Percentiles rank a stretch among this genome's conserved stretches.
These are phyloP conservation scores for Lepidopterella palustris DNA, from an alignment of 495 filamentous ascomycete species.

Conservation along the genomic window DNA sequence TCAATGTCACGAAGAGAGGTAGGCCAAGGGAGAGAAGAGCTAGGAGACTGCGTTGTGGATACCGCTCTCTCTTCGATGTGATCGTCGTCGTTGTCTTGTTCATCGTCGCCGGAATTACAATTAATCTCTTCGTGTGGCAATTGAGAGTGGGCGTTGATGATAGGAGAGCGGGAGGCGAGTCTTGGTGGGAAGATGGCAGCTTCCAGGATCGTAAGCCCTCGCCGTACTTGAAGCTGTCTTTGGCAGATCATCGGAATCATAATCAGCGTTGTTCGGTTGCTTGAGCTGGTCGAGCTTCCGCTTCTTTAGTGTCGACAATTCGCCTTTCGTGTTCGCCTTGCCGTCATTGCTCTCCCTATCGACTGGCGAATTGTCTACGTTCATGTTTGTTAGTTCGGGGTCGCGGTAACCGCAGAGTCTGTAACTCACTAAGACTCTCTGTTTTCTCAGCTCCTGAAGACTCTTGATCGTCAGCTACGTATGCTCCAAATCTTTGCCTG, in stretches of 20 bases:
- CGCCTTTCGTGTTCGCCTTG: neutral
- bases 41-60: neutral
- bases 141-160: neutral
- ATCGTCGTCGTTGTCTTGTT: neutral
- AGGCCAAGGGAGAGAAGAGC: neutral
- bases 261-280: neutral
- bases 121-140: neutral
- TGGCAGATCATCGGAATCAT: neutral
- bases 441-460: neutral
- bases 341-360: neutral
- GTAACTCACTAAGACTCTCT: neutral
- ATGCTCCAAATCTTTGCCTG: neutral
- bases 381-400: neutral
- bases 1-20: neutral
- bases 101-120: neutral
- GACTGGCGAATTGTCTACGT: neutral
- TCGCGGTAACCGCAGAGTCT: neutral
- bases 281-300: neutral
- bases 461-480: neutral
- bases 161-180: neutral
- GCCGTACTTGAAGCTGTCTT: neutral
- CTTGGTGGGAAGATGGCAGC: neutral
- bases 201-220: neutral
- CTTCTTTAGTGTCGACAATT: neutral
- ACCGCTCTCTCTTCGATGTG: neutral